Conservation (phyloP, 768 basidiomycete species). For the Rhodocollybia butyracea region DNA sequence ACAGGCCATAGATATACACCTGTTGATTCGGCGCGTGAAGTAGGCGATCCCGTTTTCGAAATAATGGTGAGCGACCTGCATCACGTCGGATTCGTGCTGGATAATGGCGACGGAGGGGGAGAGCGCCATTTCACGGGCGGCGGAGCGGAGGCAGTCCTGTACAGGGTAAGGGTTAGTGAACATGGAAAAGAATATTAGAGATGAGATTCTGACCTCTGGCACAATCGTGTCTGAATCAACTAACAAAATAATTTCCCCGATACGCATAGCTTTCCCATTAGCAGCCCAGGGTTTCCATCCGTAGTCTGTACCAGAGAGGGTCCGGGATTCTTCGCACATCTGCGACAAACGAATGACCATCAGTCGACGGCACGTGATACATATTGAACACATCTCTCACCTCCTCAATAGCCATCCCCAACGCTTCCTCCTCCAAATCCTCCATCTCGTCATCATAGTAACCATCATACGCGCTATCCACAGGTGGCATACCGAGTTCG, state of each 20-base stretch:
- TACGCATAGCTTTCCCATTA: slow-evolving; percentile 64
- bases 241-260: slow-evolving; percentile 75
- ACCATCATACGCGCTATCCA: slow-evolving; percentile 27
- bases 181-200: background rate
- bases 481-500: background rate
- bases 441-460: background rate
- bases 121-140: slow-evolving; percentile 75
- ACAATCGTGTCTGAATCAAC: slow-evolving; percentile 79
- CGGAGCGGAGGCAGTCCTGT: slow-evolving; percentile 77
- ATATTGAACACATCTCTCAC: background rate
- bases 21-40: slow-evolving; percentile 80
- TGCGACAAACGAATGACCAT: background rate
- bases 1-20: slow-evolving; percentile 68
- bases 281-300: slow-evolving; percentile 67
- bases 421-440: slow-evolving; percentile 66
- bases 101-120: slow-evolving; percentile 79
- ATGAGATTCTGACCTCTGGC: slow-evolving; percentile 44
- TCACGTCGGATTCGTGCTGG: slow-evolving; percentile 83
- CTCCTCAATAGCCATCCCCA: slow-evolving; percentile 73
- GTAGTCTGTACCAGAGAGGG: slow-evolving; percentile 3
- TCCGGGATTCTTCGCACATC: slow-evolving; percentile 46
- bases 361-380: background rate
- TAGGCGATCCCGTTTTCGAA: slow-evolving; percentile 88
- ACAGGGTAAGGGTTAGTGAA: slow-evolving; percentile 11
- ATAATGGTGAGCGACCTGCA: slow-evolving; percentile 84